Evolutionary conservation across 805 yeast species (phyloP).

Genomic region (Debaryomyces castellii): DNA sequence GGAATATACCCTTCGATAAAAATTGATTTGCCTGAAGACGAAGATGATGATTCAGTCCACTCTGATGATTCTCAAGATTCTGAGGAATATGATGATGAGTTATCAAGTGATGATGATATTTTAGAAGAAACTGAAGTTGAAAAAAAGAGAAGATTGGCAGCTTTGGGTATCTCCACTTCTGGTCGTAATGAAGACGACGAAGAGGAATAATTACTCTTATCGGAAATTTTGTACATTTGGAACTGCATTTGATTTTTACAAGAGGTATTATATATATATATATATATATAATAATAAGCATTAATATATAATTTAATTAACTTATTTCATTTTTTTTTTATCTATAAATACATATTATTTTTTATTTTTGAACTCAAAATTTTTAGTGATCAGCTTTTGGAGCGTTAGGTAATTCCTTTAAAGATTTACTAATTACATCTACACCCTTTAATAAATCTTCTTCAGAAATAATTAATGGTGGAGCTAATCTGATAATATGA

Average conservation of each 20-base stretch:
- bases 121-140: slow-evolving; percentile 64
- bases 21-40: slow-evolving; percentile 9
- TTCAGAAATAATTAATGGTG: slow-evolving; percentile 88
- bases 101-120: slow-evolving; percentile 13
- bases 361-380: neutral
- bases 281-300: neutral
- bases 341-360: neutral
- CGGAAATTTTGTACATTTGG: neutral
- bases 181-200: slow-evolving; percentile 52
- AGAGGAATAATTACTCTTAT: slow-evolving; percentile 17
- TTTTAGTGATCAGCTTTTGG: slow-evolving; percentile 44
- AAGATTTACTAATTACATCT: slow-evolving; percentile 62
- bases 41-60: slow-evolving; percentile 20
- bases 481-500: slow-evolving; percentile 92
- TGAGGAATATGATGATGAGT: slow-evolving; percentile 20
- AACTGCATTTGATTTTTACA: neutral
- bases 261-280: no score
- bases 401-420: slow-evolving; percentile 55
- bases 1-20: neutral
- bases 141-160: slow-evolving; percentile 59
- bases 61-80: slow-evolving; percentile 10
- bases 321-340: neutral
- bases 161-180: slow-evolving; percentile 46
- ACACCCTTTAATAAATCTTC: slow-evolving; percentile 84
- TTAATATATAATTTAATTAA: neutral